Evolutionary conservation across 345 rosid genomes (phyloP).

Genomic region (Heritiera littoralis): DNA sequence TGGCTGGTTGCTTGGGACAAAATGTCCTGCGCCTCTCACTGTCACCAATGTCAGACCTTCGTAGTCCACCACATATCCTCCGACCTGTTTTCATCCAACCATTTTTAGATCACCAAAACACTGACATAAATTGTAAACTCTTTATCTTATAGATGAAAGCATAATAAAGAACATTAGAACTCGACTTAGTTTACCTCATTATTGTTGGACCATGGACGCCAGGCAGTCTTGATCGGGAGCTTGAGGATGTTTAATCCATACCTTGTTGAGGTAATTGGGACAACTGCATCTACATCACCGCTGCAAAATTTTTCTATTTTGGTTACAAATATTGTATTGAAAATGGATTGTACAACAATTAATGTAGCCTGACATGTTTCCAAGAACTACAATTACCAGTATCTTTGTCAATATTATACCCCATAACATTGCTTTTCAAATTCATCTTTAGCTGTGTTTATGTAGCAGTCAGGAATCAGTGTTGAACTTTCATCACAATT

Average conservation of each 20-base stretch:
- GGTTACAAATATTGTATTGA: neutral
- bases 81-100: slow-evolving; percentile 24
- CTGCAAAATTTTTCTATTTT: slow-evolving; percentile 10
- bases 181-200: slow-evolving; percentile 8
- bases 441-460: neutral
- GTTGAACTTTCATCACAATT: neutral
- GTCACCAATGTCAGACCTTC: slow-evolving; percentile 39
- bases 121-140: neutral
- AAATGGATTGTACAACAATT: neutral
- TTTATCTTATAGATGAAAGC: too few species aligned
- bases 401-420: too few species aligned
- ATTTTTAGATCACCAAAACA: neutral
- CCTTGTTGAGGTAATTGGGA: slow-evolving; percentile 30
- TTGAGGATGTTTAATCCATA: slow-evolving; percentile 27
- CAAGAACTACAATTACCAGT: neutral
- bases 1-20: slow-evolving; percentile 43
- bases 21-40: slow-evolving; percentile 45
- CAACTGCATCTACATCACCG: slow-evolving; percentile 30
- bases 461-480: neutral
- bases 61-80: slow-evolving; percentile 33
- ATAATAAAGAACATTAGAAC: too few species aligned
- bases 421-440: too few species aligned
- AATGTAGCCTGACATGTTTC: neutral
- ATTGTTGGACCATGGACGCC: slow-evolving; percentile 33
- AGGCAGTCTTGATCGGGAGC: slow-evolving; percentile 19